Conservation (phyloP, 2,329 filamentous ascomycete genomes). For the Botrytis cinerea region DNA sequence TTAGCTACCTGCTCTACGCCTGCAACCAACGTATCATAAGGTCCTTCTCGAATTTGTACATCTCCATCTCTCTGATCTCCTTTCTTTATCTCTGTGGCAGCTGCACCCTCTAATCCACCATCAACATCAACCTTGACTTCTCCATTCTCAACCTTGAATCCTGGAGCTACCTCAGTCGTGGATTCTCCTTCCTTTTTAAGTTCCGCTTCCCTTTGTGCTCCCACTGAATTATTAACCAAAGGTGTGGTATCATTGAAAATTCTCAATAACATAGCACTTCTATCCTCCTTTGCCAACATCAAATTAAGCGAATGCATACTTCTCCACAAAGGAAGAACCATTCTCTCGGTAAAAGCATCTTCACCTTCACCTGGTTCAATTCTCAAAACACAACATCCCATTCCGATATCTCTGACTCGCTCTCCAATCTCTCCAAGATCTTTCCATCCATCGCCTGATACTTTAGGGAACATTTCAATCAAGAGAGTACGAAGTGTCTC, state of each 20-base stretch:
- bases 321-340: constrained; percentile 93
- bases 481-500: constrained; percentile 80
- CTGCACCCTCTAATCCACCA: constrained; percentile 31
- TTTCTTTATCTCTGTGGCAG: constrained; percentile 12
- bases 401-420: constrained; percentile 73
- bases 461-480: constrained; percentile 95
- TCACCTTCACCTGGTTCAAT: constrained; percentile 69
- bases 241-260: constrained; percentile 89
- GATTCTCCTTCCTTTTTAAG: constrained; percentile 25
- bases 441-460: constrained; percentile 72
- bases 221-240: constrained; percentile 61
- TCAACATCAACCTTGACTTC: constrained; percentile 33
- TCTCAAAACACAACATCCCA: constrained; percentile 90
- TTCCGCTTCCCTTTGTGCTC: constrained; percentile 32
- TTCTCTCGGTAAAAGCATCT: constrained; percentile 68
- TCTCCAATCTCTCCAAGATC: constrained; percentile 86
- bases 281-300: constrained; percentile 97
- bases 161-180: constrained; percentile 26
- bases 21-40: constrained; percentile 33
- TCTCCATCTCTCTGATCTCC: constrained; percentile 26
- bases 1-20: constrained; percentile 25
- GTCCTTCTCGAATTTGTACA: constrained; percentile 33
- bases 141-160: constrained; percentile 32
- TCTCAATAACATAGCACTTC: constrained; percentile 85
- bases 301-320: constrained; percentile 89